phyloP scores from a whole-genome alignment of 495 filamentous ascomycete species.

The Parathielavia hyrcaniae region DNA sequence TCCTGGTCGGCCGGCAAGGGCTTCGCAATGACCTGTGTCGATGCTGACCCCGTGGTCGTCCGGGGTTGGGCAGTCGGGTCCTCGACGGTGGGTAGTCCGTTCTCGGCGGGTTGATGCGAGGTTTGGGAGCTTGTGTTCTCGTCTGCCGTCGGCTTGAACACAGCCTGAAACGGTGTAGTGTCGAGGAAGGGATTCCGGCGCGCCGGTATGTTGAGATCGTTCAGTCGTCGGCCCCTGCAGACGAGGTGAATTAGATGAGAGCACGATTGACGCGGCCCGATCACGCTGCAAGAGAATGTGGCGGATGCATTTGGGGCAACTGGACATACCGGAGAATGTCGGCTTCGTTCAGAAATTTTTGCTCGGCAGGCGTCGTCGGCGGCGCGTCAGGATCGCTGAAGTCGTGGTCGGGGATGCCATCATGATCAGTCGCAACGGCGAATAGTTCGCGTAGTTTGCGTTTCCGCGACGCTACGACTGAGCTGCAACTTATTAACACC shows the following conservation, averaged over 20 bases:
- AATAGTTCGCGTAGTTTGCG: conserved; percentile 79
- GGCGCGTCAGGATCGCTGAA: conserved; percentile 42
- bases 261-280: conserved; percentile 18
- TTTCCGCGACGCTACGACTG: conserved; percentile 70
- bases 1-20: not conserved
- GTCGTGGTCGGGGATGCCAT: conserved; percentile 41
- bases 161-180: conserved; percentile 10
- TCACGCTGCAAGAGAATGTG: conserved; percentile 21
- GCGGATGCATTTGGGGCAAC: not conserved
- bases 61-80: not conserved
- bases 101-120: conserved; percentile 8
- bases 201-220: conserved; percentile 62
- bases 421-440: conserved; percentile 48
- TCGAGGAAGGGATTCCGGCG: conserved; percentile 44
- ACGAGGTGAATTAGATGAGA: conserved; percentile 9
- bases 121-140: conserved; percentile 19
- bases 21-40: not conserved
- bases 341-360: conserved; percentile 64
- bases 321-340: conserved; percentile 69
- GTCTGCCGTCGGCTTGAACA: conserved; percentile 22
- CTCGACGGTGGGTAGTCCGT: not conserved
- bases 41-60: not conserved
- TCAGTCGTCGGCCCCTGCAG: conserved; percentile 62
- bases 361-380: conserved; percentile 47
- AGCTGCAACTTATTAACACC: conserved; percentile 49